A percentile compares a stretch with the other conserved stretches of the same genome.
Evolutionary conservation across 2,329 filamentous ascomycete genomes (phyloP).

Genomic region (Ophiostoma novo-ulmi): DNA sequence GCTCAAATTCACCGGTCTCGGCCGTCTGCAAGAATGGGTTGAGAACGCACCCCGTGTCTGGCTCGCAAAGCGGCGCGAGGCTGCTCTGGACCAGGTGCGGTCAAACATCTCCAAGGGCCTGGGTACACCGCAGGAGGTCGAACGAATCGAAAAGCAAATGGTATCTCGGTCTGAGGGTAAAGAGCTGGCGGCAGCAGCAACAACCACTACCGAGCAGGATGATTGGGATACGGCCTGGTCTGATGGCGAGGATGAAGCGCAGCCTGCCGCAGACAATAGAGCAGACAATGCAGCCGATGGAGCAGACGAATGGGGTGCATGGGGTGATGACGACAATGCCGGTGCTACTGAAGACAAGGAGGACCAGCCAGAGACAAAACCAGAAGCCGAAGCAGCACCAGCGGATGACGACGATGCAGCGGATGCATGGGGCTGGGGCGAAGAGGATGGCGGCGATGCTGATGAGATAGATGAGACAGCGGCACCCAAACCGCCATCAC

Average conservation of each 20-base stretch:
- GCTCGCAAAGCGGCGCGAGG: slow-evolving; percentile 78
- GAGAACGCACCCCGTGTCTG: slow-evolving; percentile 74
- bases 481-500: not conserved
- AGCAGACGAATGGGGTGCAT: slow-evolving; percentile 36
- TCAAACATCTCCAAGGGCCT: slow-evolving; percentile 60
- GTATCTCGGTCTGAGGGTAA: slow-evolving; percentile 63
- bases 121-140: slow-evolving; percentile 63
- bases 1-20: slow-evolving; percentile 57
- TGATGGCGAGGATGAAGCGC: slow-evolving; percentile 51
- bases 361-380: slow-evolving; percentile 27
- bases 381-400: slow-evolving; percentile 6
- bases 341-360: slow-evolving; percentile 36
- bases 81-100: slow-evolving; percentile 69
- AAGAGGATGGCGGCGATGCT: slow-evolving; percentile 46
- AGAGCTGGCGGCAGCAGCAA: slow-evolving; percentile 49
- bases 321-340: slow-evolving; percentile 35
- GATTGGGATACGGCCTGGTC: slow-evolving; percentile 82
- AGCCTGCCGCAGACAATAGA: slow-evolving; percentile 28
- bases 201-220: slow-evolving; percentile 40
- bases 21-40: slow-evolving; percentile 72
- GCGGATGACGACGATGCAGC: slow-evolving; percentile 38
- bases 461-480: not conserved
- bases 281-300: slow-evolving; percentile 35
- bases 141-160: slow-evolving; percentile 78
- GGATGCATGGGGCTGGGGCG: slow-evolving; percentile 85